Percentiles rank a stretch among this genome's conserved stretches.
phyloP scores from a whole-genome alignment of 2,329 filamentous ascomycete species.

The Sarocladium strictum region DNA sequence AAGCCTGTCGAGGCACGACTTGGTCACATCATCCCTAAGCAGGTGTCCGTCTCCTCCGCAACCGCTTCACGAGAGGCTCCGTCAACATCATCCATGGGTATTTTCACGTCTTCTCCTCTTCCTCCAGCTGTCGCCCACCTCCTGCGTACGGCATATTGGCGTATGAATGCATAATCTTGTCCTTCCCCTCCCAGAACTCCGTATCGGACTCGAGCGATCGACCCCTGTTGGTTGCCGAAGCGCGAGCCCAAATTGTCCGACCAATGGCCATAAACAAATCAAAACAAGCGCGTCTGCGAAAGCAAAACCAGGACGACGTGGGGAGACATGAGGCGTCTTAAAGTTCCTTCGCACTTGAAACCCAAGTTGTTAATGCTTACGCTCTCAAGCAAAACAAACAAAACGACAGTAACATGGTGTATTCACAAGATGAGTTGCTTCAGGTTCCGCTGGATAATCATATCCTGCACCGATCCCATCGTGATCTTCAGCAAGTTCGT shows the following conservation, averaged over 20 bases:
- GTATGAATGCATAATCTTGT: background rate
- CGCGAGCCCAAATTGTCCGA: constrained; percentile 1
- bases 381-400: constrained; percentile 3
- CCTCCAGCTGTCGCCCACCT: background rate
- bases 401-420: constrained; percentile 4
- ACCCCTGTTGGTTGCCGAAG: constrained; percentile 4
- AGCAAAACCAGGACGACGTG: background rate
- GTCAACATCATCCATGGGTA: background rate
- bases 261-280: background rate
- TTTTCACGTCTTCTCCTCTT: background rate
- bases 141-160: background rate
- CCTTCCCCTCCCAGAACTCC: background rate
- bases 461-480: constrained; percentile 81
- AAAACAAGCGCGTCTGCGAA: background rate
- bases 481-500: constrained; percentile 79
- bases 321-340: background rate
- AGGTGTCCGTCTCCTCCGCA: background rate
- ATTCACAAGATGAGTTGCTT: constrained; percentile 58
- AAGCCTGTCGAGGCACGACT: background rate
- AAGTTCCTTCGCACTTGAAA: constrained; percentile 8
- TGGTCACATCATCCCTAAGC: background rate
- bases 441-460: constrained; percentile 79
- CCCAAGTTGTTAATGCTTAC: constrained; percentile 5
- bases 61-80: background rate
- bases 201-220: constrained; percentile 6